Conservation (phyloP, 768 basidiomycete species). For the Jaapia argillacea region DNA sequence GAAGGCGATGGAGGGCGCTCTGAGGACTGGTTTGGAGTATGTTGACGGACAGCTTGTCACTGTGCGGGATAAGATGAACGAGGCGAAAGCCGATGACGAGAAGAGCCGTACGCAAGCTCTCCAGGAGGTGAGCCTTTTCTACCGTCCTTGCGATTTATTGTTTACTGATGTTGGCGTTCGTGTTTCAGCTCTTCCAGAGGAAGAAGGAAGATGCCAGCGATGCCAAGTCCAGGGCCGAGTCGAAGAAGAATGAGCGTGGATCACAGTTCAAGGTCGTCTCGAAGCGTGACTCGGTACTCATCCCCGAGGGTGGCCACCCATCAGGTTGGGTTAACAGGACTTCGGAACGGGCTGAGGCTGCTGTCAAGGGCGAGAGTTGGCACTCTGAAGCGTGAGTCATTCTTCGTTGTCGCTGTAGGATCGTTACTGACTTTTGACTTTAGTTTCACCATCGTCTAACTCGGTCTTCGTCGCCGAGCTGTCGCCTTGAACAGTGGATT, state of each 20-base stretch:
- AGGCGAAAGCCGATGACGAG: conserved; percentile 39
- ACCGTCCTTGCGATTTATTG: no score
- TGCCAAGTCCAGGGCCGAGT: conserved; percentile 26
- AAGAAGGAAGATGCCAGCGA: conserved; percentile 40
- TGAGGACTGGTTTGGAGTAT: conserved; percentile 77
- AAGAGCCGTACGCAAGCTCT: conserved; percentile 39
- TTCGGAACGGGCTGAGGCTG: conserved; percentile 33
- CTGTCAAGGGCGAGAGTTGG: conserved; percentile 38
- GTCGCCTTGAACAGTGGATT: no score
- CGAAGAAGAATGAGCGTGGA: conserved; percentile 27
- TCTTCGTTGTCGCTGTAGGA: not conserved
- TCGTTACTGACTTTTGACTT: not conserved
- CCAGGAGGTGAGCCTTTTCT: conserved; percentile 28
- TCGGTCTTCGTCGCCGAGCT: not conserved
- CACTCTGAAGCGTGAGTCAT: conserved; percentile 35
- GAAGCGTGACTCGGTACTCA: conserved; percentile 54
- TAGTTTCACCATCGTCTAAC: conserved; percentile 9
- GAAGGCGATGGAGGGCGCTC: conserved; percentile 51
- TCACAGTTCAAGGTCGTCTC: conserved; percentile 79
- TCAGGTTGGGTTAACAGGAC: conserved; percentile 62
- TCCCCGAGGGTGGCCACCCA: conserved; percentile 55
- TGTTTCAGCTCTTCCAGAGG: conserved; percentile 43
- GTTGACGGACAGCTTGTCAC: conserved; percentile 82
- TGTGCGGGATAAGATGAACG: conserved; percentile 74
- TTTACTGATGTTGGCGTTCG: conserved; percentile 2